Base-by-base conservation (phyloP, 2,329 filamentous ascomycete species). In the Nemania bipapillata region DNA sequence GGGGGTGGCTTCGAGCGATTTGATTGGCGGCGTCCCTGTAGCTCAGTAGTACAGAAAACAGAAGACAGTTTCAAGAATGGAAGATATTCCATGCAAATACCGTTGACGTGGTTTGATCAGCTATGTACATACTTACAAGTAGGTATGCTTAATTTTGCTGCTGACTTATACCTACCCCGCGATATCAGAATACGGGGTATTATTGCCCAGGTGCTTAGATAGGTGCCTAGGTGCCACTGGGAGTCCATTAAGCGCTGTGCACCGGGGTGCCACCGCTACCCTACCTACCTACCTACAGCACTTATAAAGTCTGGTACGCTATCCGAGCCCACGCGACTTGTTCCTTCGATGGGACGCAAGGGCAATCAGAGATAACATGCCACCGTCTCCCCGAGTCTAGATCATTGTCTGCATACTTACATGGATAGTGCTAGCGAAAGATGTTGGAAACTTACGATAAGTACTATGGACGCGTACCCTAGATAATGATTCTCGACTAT, bases 21-120 rank as follows among this genome's bases (percentile, higher is more conserved):
- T 45, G 57, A 53, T 35, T 17, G 45, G 58, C 56, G 58, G 57
- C 52, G 52, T 53, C 57, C 24, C 20, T 8, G 49, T 55, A 55
- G 30, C 12, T 35, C 50, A 32, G 30, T 4, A 45, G n/a, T 4
- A 20, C 22, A n/a, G 22, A n/a, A n/a, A n/a, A n/a, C n/a, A n/a
- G n/a, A n/a, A n/a, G n/a, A n/a, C 45, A n/a, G 40, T 40, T 30
- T 15, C 26, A 35, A 49, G 47, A 30, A 52, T 37, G 35, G 35
- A 37, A 37, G 40, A 42, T 8, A 42, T 15, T 12, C 40, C 26
- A 45, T 24, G 56, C 26, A n/a, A 37, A 49, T 12, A 30, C 26
- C 17, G 20, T 32, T 2, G 8, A 42, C 17, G 7, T 49, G n/a
- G 11, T 49, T 47, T 57, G 55, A 45, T 57, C 24, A 20, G 26